Evolutionary conservation across 2,329 filamentous ascomycete genomes (phyloP).

Genomic region (Ploettnerulaceae sp.): DNA sequence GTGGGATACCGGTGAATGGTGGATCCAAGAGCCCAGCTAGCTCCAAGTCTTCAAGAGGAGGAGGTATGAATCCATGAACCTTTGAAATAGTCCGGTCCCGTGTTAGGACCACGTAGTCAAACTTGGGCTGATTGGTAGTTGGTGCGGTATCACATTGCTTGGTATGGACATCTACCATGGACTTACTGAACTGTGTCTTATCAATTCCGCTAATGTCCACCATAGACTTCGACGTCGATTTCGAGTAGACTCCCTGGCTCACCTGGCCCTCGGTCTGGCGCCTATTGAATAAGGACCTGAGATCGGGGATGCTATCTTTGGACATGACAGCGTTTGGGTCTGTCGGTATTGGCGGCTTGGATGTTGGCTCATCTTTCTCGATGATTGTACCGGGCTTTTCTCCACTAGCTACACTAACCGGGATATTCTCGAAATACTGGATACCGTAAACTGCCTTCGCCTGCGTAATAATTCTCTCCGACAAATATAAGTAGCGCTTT

Average conservation of each 20-base stretch:
- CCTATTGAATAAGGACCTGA: too few relatives aligned
- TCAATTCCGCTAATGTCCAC: neutral
- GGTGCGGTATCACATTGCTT: neutral
- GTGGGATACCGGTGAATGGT: neutral
- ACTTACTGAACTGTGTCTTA: neutral
- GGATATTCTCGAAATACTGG: too few relatives aligned
- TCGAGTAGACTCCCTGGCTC: too few relatives aligned
- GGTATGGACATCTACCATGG: neutral
- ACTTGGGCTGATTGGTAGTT: neutral
- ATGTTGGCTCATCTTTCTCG: too few relatives aligned
- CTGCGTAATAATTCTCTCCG: conserved; percentile 26
- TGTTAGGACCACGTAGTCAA: neutral
- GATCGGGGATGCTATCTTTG: neutral
- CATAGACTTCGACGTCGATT: conserved; percentile 3
- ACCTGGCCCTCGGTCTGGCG: too few relatives aligned
- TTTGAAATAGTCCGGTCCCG: neutral
- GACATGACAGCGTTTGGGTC: neutral
- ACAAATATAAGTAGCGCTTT: conserved; percentile 22
- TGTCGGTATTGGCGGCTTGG: too few relatives aligned
- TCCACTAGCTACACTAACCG: too few relatives aligned
- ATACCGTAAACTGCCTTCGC: conserved; percentile 15
- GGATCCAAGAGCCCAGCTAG: neutral
- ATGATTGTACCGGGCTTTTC: too few relatives aligned
- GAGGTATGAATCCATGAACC: neutral
- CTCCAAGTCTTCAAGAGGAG: neutral